Base-by-base conservation (phyloP, 495 filamentous ascomycete species). In the Aspergillus haitiensis region DNA sequence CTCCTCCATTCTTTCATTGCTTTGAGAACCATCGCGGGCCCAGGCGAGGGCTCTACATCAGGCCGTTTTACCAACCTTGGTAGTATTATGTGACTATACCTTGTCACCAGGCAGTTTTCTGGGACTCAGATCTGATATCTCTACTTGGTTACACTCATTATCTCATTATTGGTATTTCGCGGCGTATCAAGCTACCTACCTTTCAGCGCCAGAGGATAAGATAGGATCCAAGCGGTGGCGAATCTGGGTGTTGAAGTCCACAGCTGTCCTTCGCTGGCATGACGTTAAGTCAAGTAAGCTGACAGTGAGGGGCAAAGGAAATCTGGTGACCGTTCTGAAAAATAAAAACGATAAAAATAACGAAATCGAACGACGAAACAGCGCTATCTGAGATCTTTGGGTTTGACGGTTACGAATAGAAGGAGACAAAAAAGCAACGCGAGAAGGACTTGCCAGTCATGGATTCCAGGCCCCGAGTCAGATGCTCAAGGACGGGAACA, bases 301-400 rank as follows among this genome's bases (percentile, higher is more conserved):
- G 56, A 37, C 60, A 48, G 46, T 52, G 57, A 59, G 54, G 50
- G 42, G 55, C 37, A 45, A 48, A 60, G 52, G 67, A 55, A 70
- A 69, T 72, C 69, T 63, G 70, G 67, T 70, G 67, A 69, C 70
- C 67, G 69, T 60, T 27, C 21, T 27, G 21, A 27, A 27, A 27
- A 27, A 27, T 27, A 27, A 27, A 27, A 27, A 3, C 21, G 61
- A 66, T 60, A 67, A 60, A 64, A 63, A 64, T 69, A 64, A 68
- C 70, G 66, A 64, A 62, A 40, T 65, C 66, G 50, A 40, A 59
- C 44, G 40, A 27, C 3, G 1, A 27, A 56, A 52, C 46, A 56
- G 21, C 15, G 11, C 55, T 44, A 49, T 53, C 35, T 55, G 45
- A 21, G 40, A 55, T 9, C 16, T 65, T 64, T 59, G 63, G 71